phyloP scores from a whole-genome alignment of 2,329 filamentous ascomycete species.

The Purpureocillium takamizusanense region DNA sequence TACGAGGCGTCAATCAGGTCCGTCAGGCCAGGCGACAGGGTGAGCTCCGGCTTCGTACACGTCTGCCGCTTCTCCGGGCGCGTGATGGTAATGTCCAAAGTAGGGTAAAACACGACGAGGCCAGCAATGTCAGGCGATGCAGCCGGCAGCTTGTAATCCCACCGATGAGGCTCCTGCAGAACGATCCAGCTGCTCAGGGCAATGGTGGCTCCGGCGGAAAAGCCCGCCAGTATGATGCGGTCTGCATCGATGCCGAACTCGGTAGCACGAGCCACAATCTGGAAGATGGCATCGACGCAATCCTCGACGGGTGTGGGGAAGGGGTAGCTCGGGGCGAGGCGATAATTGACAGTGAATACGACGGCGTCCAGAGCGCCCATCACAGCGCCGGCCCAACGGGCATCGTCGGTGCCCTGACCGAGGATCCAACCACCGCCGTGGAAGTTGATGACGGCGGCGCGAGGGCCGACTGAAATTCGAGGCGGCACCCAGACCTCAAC shows the following conservation, averaged over 20 bases:
- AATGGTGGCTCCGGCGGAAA: slow-evolving; percentile 53
- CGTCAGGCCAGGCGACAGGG: slow-evolving; percentile 47
- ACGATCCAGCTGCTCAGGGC: slow-evolving; percentile 39
- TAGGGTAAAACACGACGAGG: slow-evolving; percentile 52
- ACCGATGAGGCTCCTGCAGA: slow-evolving; percentile 31
- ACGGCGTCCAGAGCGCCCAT: slow-evolving; percentile 44
- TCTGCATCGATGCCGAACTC: slow-evolving; percentile 49
- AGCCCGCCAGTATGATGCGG: slow-evolving; percentile 51
- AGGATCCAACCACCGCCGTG: slow-evolving; percentile 61
- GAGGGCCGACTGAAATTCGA: slow-evolving; percentile 21
- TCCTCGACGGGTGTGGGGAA: slow-evolving; percentile 60
- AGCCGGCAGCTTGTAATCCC: slow-evolving; percentile 26
- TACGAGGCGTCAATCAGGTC: slow-evolving; percentile 56
- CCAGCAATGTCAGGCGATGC: slow-evolving; percentile 39
- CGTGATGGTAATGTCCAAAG: slow-evolving; percentile 50
- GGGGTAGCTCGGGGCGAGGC: slow-evolving; percentile 55
- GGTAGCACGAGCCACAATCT: slow-evolving; percentile 45
- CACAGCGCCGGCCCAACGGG: slow-evolving; percentile 48
- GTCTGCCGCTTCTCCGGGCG: slow-evolving; percentile 46
- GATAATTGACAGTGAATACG: slow-evolving; percentile 57
- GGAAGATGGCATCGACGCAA: slow-evolving; percentile 54
- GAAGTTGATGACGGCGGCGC: slow-evolving; percentile 54
- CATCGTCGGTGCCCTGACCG: slow-evolving; percentile 54
- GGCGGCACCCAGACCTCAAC: slow-evolving; percentile 38
- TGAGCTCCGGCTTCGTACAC: slow-evolving; percentile 46